Evolutionary conservation across 768 basidiomycete species (phyloP).

Genomic region (Daedaleopsis sinensis): DNA sequence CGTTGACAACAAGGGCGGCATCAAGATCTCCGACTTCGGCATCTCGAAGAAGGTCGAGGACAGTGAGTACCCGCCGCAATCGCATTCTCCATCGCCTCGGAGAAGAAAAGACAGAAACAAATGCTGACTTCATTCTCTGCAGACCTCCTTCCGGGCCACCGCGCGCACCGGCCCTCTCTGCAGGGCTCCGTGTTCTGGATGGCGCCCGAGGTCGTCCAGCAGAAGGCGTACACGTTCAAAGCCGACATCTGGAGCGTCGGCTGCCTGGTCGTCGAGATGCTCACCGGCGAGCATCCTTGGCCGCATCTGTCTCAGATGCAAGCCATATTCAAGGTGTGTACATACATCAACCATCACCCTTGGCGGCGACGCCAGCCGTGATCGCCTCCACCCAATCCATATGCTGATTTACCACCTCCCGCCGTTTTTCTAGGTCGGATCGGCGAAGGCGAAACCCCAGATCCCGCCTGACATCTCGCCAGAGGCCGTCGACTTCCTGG

Average conservation of each 20-base stretch:
- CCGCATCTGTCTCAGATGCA: constrained; percentile 98
- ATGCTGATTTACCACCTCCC: no score
- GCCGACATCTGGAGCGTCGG: constrained; percentile 98
- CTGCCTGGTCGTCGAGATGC: constrained; percentile 94
- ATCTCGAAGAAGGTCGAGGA: constrained; percentile 98
- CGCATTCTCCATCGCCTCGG: background rate
- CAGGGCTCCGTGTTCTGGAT: constrained; percentile 99
- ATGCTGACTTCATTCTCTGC: background rate
- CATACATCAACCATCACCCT: background rate
- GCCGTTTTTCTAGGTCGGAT: constrained; percentile 75
- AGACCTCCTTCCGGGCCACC: constrained; percentile 59
- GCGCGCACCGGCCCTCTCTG: constrained; percentile 86
- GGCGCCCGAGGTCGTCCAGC: constrained; percentile 98
- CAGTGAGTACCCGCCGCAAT: constrained; percentile 67
- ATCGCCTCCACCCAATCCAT: no score
- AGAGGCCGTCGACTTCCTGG: constrained; percentile 87
- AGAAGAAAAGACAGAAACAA: background rate
- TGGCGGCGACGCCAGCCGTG: no score
- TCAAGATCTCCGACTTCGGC: constrained; percentile 97
- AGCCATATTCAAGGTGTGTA: constrained; percentile 90
- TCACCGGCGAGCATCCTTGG: constrained; percentile 95
- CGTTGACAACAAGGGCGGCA: constrained; percentile 96
- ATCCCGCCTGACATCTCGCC: constrained; percentile 90
- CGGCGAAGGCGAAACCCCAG: constrained; percentile 74
- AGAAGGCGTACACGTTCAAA: constrained; percentile 87